Conservation (phyloP, 306 rosid genomes). For the Senna siamea region DNA sequence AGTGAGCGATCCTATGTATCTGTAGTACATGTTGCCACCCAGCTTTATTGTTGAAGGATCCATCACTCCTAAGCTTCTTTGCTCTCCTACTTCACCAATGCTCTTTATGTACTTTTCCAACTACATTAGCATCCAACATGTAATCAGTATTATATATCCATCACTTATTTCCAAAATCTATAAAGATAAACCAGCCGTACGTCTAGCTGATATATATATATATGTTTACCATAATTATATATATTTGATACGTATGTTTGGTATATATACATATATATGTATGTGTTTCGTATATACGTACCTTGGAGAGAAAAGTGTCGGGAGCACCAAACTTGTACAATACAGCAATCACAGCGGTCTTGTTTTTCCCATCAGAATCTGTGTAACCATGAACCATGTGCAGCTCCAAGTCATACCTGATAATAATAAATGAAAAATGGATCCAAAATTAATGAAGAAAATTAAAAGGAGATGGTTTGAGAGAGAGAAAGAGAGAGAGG, state of each 20-base stretch:
- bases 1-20: slow-evolving; percentile 75
- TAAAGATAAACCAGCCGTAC: too few relatives aligned
- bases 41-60: slow-evolving; percentile 48
- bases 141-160: too few relatives aligned
- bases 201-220: too few relatives aligned
- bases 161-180: too few relatives aligned
- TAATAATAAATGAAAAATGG: too few relatives aligned
- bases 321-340: slow-evolving; percentile 63
- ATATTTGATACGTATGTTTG: too few relatives aligned
- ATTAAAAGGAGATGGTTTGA: too few relatives aligned
- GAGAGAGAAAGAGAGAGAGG: too few relatives aligned
- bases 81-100: slow-evolving; percentile 37
- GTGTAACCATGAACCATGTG: slow-evolving; percentile 66
- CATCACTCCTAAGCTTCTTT: slow-evolving; percentile 45
- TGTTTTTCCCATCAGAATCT: slow-evolving; percentile 44
- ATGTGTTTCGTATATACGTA: slow-evolving; percentile 13
- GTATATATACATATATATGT: too few relatives aligned
- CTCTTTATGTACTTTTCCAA: slow-evolving; percentile 38
- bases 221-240: too few relatives aligned
- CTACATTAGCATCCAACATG: slow-evolving; percentile 42
- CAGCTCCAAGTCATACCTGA: slow-evolving; percentile 70
- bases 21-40: slow-evolving; percentile 49
- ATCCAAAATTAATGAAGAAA: too few relatives aligned
- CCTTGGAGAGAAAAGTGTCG: slow-evolving; percentile 60
- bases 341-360: slow-evolving; percentile 56